phyloP scores from a whole-genome alignment of 2,329 filamentous ascomycete genomes.

The Trichoderma afroharzianum region DNA sequence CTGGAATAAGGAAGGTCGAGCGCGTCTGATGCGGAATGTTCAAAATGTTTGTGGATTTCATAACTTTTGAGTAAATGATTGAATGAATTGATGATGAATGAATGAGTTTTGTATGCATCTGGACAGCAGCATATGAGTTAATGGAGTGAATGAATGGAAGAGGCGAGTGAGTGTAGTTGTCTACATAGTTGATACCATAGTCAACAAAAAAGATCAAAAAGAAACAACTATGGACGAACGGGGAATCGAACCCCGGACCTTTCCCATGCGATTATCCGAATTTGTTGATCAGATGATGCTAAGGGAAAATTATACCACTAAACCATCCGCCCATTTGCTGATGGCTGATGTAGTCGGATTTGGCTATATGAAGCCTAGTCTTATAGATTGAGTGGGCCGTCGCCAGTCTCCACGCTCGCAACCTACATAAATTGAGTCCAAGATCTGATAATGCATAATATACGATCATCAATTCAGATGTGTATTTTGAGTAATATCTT shows the following conservation, averaged over 20 bases:
- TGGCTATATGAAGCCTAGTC: background rate
- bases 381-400: background rate
- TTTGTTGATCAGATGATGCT: background rate
- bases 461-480: background rate
- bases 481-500: background rate
- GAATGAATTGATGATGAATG: background rate
- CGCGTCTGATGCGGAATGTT: background rate
- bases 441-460: background rate
- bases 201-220: background rate
- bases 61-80: background rate
- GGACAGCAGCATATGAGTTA: background rate
- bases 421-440: background rate
- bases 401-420: background rate
- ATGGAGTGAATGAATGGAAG: background rate
- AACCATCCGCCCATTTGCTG: constrained; percentile 19
- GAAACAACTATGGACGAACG: constrained; percentile 15
- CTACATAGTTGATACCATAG: background rate
- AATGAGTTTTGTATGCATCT: background rate
- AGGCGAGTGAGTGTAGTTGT: too few relatives aligned
- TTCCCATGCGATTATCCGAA: constrained; percentile 12
- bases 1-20: too few relatives aligned
- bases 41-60: background rate
- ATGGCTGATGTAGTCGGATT: background rate
- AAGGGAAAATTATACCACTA: constrained; percentile 22
- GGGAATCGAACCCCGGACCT: constrained; percentile 21